Base-by-base conservation (phyloP, 2,329 filamentous ascomycete species). In the Dactylonectria macrodidyma region DNA sequence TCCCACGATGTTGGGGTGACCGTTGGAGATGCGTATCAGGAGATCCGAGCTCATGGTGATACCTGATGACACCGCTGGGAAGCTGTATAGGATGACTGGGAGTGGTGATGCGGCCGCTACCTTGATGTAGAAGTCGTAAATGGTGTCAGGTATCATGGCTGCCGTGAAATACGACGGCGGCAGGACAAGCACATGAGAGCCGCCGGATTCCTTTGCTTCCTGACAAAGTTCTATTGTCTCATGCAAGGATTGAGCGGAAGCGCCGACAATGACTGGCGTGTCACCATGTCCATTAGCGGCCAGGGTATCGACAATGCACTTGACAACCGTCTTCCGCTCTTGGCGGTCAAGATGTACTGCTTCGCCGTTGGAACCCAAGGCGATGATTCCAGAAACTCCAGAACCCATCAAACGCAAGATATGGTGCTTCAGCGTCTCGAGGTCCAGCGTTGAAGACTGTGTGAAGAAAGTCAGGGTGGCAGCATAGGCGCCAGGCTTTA, bases 291-390 rank as follows among this genome's bases (percentile, higher is more conserved):
- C 88, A 24, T 86, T 84, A 30, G 85, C 82, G 74, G 91, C 85
- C 16, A 93, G 83, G 33, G 89, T 89, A 66, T 86, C 84, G 30
- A 90, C 88, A 5, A 90, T 92, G 30, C 87, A 85, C 64, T 82
- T 82, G 16, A 89, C 92, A 71, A 93, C 84, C 59, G 85, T 81
- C 62, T 87, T 86, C 60, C 91, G 87, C 78, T 93, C 91, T 33
- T 87, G 84, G 71, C 88, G 89, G 60, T 88, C 88, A 8, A 93
- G 84, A 75, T 93, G 91, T 2, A 91, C 90, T 1, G 91, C 91
- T 81, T 93, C 92, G 75, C 91, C 92, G 77, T 93, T 93, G 73
- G 89, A 92, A 52, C 92, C 91, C 78, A 92, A 91, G 11, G 89
- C 89, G 24, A 92, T 88, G 61, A 93, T 84, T 56, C 91, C 91